Evolutionary conservation across 768 basidiomycete genomes (phyloP), one percentile per base, ranked within the genome.

Genomic region (Russula sp.): DNA sequence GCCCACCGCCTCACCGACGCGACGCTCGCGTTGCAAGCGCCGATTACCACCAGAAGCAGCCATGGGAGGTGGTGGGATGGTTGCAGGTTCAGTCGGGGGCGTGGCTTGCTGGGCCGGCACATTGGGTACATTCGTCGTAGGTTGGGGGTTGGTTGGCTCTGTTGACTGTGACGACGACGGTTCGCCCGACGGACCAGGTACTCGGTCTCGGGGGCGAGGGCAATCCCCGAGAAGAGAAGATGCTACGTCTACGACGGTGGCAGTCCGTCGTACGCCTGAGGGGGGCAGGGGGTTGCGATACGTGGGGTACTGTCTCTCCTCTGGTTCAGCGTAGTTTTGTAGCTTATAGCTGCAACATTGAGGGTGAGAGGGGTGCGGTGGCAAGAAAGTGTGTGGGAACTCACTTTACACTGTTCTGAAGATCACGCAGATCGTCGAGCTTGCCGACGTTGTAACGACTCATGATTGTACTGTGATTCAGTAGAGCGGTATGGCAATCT

Each of bases 371-470:
- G 20, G 20, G 22, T 4, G 6, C 2, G 27, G 14, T 50, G 6
- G 37, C 22, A 14, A 6, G 14, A 27, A 27, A 27, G 8, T 2
- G 2, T 2, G 2, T 27, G 16, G 6, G 3, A 9, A 60, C 53
- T 50, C 34, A 59, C 63, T 64, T 64, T 37, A 37, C 40, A 53
- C 40, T 59, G n/a, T 8, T 44, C 31, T 64, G 63, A 35, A 64
- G 53, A 13, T 64, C 63, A 18, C 58, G 63, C 20, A 59, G 27
- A 4, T 64, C 63, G 32, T 64, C 63, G 47, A 59, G 45, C 53
- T 64, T 64, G 45, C 63, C 63, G 40, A 64, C 53, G 18, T 64
- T 64, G 54, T 64, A 64, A 10, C 58, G 52, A 53, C 55, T 55
- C 58, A 64, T 64, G 7, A n/a, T 6, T 4, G 57, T 64, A 4